Base-by-base conservation (phyloP, 257 asterid species). In the Cinchona pubescens region DNA sequence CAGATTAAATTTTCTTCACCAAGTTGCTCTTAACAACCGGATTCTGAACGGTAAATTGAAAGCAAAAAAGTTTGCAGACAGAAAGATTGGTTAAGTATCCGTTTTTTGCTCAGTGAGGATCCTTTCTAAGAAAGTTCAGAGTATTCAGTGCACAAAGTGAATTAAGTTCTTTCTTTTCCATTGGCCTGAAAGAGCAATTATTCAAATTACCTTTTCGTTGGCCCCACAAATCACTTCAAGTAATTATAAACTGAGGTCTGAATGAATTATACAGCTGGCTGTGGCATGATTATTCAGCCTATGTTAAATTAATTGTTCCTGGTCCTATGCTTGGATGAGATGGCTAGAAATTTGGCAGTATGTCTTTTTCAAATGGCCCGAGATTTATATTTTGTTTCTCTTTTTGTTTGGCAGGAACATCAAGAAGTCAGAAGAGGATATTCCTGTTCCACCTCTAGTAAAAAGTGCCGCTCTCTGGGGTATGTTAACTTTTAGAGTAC, bases 391-490 rank as follows among this genome's bases (percentile, higher is more conserved):
- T 75, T 68, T 38, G 10, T 67, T 38, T 46, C 29, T 64, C 32
- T 74, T 67, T 48, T 65, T 8, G n/a, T 70, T 48, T 79, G 58
- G 75, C 88, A 95, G 99, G 97, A 91, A 83, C 82, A 85, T 91
- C 84, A 89, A 88, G 81, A 88, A 84, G 80, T 91, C 97, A 2
- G 98, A 91, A 72, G 97, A 92, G 75, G 97, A 92, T 69, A 79
- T 92, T 81, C 98, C 97, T 55, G 91, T 94, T 69, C 98, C 99
- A 43, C 97, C 98, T 63, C 81, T 94, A 69, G 53, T 94, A 75
- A 88, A 90, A 79, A 92, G 98, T 55, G 99, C 99, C 42, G 96
- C 85, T 29, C 93, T 92, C 18, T 92, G 97, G 99, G 97, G 99
- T 92, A 86, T 49, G 92, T 83, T 78, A 53, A 56, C 53, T 75